Evolutionary conservation across 495 filamentous ascomycete genomes (phyloP), one percentile per base, ranked within the genome.

Genomic region (Xylaria grammica): DNA sequence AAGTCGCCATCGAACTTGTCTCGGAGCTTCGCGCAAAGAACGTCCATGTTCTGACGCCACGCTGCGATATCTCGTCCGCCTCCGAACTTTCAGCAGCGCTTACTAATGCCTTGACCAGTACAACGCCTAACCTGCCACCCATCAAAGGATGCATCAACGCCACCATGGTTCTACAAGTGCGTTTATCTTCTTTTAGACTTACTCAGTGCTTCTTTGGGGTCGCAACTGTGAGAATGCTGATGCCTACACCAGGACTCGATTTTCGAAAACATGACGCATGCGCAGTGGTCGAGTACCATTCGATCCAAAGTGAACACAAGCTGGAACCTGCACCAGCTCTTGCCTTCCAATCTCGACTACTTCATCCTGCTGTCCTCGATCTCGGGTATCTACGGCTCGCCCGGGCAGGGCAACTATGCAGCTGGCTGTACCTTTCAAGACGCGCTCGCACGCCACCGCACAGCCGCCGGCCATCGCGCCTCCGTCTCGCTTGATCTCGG

Each of bases 391-490:
- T 69, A 83, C 36, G 86, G 87, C 2, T 80, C 72, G 60, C 42
- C 75, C 32, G 79, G 77, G 0, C 86, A 89, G 67, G 75, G 82
- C 20, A 85, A 85, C 36, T 90, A 90, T 61, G 77, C 83, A 1
- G 85, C 81, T 1, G 85, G 82, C n/a, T 86, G 85, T 70, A 78
- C 84, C 0, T 89, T 81, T 72, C 77, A 85, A 15, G 86, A 84
- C 48, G 77, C 81, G 0, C 71, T 85, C n/a, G 77, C 76, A 1
- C 73, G 71, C 13, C 67, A 81, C 62, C 73, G 81, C 11, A 63
- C 67, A 17, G 42, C 55, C 6, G 73, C 65, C 4, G 77, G 75
- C 11, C 72, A 75, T 26, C 73, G 77, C 3, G 73, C n/a, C n/a
- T n/a, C 79, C 48, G 65, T 78, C 24, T 79, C 77, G 30, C 74